Conservation (phyloP, 148 eudicot genomes). For the Vaccinium corymbosum region DNA sequence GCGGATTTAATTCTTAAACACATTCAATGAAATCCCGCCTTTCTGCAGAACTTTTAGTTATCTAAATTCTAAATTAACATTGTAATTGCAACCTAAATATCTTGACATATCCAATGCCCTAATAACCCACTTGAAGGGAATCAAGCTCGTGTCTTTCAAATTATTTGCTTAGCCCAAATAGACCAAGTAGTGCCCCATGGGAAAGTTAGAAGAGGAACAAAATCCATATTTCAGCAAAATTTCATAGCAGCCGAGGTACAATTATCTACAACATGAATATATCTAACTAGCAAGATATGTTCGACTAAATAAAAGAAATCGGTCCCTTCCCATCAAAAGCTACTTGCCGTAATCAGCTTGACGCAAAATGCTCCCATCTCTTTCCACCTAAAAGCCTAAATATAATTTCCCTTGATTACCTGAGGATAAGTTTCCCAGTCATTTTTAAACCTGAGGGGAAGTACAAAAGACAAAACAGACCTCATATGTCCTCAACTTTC, state of each 20-base stretch:
- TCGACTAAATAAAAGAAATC: neutral
- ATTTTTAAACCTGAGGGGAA: neutral
- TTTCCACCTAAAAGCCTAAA: neutral
- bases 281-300: neutral
- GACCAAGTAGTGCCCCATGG: neutral
- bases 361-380: neutral
- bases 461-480: neutral
- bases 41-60: neutral
- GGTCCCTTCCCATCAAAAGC: neutral
- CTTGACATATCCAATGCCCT: neutral
- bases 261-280: neutral
- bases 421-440: neutral
- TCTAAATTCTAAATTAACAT: neutral
- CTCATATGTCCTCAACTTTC: conserved; percentile 4
- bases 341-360: neutral
- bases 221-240: neutral
- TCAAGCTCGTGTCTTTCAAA: neutral
- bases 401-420: neutral
- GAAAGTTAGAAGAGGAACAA: neutral
- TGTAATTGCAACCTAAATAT: neutral
- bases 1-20: neutral
- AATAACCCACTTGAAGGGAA: neutral
- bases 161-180: neutral
- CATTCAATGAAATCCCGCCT: neutral
- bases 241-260: neutral